These are phyloP conservation scores for Aspergillus leporis DNA, from an alignment of 495 filamentous ascomycete genomes.

Conservation along the genomic window DNA sequence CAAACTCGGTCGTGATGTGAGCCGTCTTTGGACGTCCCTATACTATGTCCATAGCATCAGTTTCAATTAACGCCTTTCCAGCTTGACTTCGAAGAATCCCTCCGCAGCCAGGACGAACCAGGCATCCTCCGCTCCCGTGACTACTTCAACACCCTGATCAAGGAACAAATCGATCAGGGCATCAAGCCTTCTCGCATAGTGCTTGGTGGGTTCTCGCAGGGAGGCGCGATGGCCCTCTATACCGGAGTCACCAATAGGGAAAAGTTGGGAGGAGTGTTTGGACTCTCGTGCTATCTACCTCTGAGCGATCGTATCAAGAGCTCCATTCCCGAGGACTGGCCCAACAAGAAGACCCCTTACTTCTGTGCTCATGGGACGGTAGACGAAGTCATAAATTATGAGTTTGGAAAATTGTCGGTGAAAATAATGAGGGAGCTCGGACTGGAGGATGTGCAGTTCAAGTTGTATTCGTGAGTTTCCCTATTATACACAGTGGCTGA, in stretches of 20 bases:
- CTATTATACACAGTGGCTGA: background rate
- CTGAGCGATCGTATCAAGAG: slow-evolving; percentile 70
- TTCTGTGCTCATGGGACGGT: slow-evolving; percentile 83
- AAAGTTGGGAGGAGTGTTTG: slow-evolving; percentile 86
- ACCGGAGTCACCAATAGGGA: slow-evolving; percentile 69
- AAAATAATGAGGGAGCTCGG: slow-evolving; percentile 64
- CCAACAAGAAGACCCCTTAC: slow-evolving; percentile 79
- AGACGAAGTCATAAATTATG: slow-evolving; percentile 68
- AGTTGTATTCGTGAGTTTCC: slow-evolving; percentile 66
- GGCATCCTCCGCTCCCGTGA: slow-evolving; percentile 73
- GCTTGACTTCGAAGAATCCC: slow-evolving; percentile 48
- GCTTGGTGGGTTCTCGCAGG: slow-evolving; percentile 68
- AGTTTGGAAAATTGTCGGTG: slow-evolving; percentile 66
- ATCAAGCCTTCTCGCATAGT: slow-evolving; percentile 83
- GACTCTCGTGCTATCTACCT: slow-evolving; percentile 78
- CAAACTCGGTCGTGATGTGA: slow-evolving; percentile 51
- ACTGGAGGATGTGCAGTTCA: slow-evolving; percentile 68
- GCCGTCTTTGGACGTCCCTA: slow-evolving; percentile 9
- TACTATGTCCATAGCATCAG: background rate
- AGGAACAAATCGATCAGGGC: slow-evolving; percentile 77
- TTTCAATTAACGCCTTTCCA: slow-evolving; percentile 13
- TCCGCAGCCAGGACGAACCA: slow-evolving; percentile 68
- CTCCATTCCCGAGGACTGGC: slow-evolving; percentile 60
- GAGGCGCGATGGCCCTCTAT: slow-evolving; percentile 61
- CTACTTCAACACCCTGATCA: slow-evolving; percentile 79